phyloP scores from a whole-genome alignment of 768 basidiomycete genomes.

The Suillus discolor region DNA sequence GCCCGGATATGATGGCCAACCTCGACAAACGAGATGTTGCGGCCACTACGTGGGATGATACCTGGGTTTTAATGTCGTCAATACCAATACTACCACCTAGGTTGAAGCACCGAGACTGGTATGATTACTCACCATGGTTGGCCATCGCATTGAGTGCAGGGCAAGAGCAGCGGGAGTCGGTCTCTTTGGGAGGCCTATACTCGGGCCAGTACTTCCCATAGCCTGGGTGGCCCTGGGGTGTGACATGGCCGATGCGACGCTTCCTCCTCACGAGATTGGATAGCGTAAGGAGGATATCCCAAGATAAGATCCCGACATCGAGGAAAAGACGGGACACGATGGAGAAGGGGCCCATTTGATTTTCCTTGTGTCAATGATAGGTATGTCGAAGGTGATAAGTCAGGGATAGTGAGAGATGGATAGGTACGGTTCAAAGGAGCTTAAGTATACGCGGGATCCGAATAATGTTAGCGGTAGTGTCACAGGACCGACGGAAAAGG shows the following conservation, averaged over 20 bases:
- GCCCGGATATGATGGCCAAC: conserved; percentile 42
- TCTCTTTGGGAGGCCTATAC: conserved; percentile 55
- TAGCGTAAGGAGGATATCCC: conserved; percentile 55
- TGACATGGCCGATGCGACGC: conserved; percentile 50
- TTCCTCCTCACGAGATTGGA: conserved; percentile 54
- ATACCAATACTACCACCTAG: not conserved
- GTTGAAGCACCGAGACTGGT: not conserved
- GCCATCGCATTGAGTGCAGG: conserved; percentile 82
- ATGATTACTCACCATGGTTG: conserved; percentile 63
- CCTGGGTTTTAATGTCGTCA: conserved; percentile 20
- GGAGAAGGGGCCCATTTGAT: not conserved
- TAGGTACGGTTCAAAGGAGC: not conserved
- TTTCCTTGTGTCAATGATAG: not conserved
- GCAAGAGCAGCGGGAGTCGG: conserved; percentile 73
- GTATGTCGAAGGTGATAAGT: no score
- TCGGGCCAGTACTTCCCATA: conserved; percentile 71
- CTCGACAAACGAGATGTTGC: conserved; percentile 62
- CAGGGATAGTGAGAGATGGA: not conserved
- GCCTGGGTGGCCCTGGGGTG: conserved; percentile 56
- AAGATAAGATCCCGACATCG: conserved; percentile 37
- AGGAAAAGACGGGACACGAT: conserved; percentile 4
- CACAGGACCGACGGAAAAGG: not conserved
- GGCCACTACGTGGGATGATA: conserved; percentile 63
- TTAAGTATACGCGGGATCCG: not conserved
- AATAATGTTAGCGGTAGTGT: not conserved